These are phyloP conservation scores for Colletotrichum musae DNA, from an alignment of 2,329 filamentous ascomycete species.

Conservation along the genomic window DNA sequence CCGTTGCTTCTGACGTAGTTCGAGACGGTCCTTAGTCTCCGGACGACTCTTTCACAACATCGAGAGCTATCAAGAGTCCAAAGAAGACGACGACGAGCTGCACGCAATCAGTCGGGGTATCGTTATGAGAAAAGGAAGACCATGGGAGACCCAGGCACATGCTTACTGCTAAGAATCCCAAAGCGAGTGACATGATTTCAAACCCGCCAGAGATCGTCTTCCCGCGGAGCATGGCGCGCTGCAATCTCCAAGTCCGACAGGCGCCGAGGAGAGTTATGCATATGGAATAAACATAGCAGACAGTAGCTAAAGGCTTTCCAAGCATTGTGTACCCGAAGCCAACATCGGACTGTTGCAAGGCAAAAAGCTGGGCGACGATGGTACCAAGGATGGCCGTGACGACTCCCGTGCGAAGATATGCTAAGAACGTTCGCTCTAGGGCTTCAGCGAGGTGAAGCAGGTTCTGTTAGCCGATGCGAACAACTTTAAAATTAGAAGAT, in stretches of 20 bases:
- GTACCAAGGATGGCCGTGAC: conserved; percentile 78
- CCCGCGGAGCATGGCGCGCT: conserved; percentile 48
- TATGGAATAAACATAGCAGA: conserved; percentile 58
- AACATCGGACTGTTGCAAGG: conserved; percentile 57
- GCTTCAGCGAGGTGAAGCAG: conserved; percentile 59
- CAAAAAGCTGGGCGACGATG: conserved; percentile 77
- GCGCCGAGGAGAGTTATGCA: conserved; percentile 51
- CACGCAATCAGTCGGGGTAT: neutral
- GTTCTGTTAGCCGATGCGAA: conserved; percentile 32
- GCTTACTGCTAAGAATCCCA: conserved; percentile 39
- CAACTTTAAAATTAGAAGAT: conserved; percentile 15
- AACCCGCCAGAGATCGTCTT: conserved; percentile 51
- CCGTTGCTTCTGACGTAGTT: neutral
- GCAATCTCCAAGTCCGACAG: conserved; percentile 50
- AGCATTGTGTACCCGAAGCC: conserved; percentile 72
- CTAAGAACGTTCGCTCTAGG: conserved; percentile 81
- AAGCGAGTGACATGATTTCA: conserved; percentile 44
- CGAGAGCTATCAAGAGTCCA: conserved; percentile 39
- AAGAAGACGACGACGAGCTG: conserved; percentile 36
- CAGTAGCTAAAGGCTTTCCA: conserved; percentile 69
- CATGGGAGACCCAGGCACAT: neutral
- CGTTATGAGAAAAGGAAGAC: neutral
- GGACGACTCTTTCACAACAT: conserved; percentile 37
- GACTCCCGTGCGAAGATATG: conserved; percentile 79
- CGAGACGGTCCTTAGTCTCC: neutral